A percentile compares a stretch with the other conserved stretches of the same genome.
Conservation (phyloP, 805 yeast genomes). For the Lipomyces kockii region DNA sequence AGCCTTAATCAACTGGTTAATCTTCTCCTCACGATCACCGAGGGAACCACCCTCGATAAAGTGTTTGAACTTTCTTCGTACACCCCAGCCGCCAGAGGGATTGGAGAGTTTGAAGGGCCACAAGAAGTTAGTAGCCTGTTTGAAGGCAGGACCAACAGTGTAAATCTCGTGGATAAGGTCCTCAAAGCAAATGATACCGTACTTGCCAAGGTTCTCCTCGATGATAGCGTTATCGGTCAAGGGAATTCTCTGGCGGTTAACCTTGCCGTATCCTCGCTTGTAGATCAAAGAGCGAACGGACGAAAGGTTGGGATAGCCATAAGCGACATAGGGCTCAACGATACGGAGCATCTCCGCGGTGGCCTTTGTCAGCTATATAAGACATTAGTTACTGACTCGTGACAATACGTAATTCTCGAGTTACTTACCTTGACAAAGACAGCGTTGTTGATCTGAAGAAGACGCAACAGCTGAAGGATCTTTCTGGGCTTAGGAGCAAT, state of each 20-base stretch:
- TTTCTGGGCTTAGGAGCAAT: slow-evolving; percentile 83
- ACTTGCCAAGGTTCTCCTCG: slow-evolving; percentile 73
- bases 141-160: slow-evolving; percentile 85
- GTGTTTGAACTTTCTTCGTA: slow-evolving; percentile 79
- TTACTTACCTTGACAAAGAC: slow-evolving; percentile 59
- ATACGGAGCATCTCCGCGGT: slow-evolving; percentile 75
- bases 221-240: slow-evolving; percentile 71
- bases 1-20: slow-evolving; percentile 64
- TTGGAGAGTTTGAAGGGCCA: slow-evolving; percentile 85
- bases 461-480: slow-evolving; percentile 76
- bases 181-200: slow-evolving; percentile 74
- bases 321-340: slow-evolving; percentile 81
- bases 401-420: background rate
- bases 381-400: background rate
- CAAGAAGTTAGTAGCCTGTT: slow-evolving; percentile 82
- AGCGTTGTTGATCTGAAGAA: slow-evolving; percentile 80
- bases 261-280: slow-evolving; percentile 87
- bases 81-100: slow-evolving; percentile 84
- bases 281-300: slow-evolving; percentile 74
- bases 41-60: slow-evolving; percentile 84
- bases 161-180: slow-evolving; percentile 80
- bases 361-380: slow-evolving; percentile 65
- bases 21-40: slow-evolving; percentile 82
- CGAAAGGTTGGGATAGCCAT: slow-evolving; percentile 78
- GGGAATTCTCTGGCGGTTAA: slow-evolving; percentile 76